phyloP scores from a whole-genome alignment of 2,329 filamentous ascomycete genomes.

The Hypoxylon sp. region DNA sequence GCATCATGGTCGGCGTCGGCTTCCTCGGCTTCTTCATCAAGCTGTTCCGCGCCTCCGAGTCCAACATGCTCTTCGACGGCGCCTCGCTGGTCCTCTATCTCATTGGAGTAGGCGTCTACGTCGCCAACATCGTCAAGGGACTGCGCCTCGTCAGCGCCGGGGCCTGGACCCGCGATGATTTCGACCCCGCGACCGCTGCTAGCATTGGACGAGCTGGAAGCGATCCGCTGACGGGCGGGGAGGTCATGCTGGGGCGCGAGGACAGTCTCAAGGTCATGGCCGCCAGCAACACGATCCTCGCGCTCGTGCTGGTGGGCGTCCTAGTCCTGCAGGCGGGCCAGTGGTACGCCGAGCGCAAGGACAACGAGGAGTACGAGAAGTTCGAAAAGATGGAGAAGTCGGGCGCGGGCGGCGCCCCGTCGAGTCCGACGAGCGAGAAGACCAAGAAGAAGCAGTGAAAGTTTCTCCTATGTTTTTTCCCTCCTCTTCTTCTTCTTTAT shows the following conservation, averaged over 20 bases:
- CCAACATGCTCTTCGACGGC: constrained; percentile 95
- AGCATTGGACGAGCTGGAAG: constrained; percentile 56
- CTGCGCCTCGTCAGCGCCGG: constrained; percentile 85
- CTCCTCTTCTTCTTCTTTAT: constrained; percentile 4
- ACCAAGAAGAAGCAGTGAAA: constrained; percentile 51
- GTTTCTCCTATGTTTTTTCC: neutral
- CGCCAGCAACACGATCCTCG: constrained; percentile 96
- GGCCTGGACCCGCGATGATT: constrained; percentile 65
- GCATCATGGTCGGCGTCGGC: constrained; percentile 91
- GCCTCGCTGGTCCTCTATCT: constrained; percentile 85
- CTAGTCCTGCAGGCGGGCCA: constrained; percentile 94
- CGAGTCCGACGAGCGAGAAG: constrained; percentile 51
- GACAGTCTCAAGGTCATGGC: constrained; percentile 92
- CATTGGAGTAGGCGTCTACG: constrained; percentile 91
- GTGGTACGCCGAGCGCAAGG: constrained; percentile 98
- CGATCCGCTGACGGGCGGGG: constrained; percentile 64
- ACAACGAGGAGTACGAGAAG: constrained; percentile 82
- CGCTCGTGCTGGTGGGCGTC: constrained; percentile 91
- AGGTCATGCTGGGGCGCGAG: constrained; percentile 82
- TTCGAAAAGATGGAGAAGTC: constrained; percentile 62
- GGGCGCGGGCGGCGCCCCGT: constrained; percentile 42
- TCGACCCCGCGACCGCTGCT: constrained; percentile 42
- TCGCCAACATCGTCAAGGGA: constrained; percentile 97
- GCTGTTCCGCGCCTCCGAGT: constrained; percentile 92
- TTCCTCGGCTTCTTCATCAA: constrained; percentile 92